phyloP scores from a whole-genome alignment of 495 filamentous ascomycete genomes.

The Coniosporium apollinis region DNA sequence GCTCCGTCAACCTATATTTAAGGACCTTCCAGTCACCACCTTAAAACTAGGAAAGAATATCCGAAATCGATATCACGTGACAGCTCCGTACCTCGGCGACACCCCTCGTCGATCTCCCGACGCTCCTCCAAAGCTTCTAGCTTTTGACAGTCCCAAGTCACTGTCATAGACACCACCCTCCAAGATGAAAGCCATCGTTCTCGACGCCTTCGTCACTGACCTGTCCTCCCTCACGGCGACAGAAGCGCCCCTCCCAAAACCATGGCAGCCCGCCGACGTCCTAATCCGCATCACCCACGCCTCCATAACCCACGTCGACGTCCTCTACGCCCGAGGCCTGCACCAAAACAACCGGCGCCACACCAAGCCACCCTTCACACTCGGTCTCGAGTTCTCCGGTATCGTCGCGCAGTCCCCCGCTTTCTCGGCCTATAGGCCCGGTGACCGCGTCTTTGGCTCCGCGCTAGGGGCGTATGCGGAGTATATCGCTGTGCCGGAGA shows the following conservation, averaged over 20 bases:
- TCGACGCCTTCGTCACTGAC: conserved; percentile 14
- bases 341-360: conserved; percentile 25
- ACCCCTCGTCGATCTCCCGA: too few relatives aligned
- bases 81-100: too few relatives aligned
- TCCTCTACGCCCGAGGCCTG: conserved; percentile 19
- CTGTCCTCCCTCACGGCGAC: conserved; percentile 11
- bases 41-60: too few relatives aligned
- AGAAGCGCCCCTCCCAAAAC: conserved; percentile 5
- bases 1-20: too few relatives aligned
- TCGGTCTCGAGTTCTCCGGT: conserved; percentile 19
- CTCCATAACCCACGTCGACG: conserved; percentile 10
- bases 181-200: conserved; percentile 20
- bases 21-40: too few relatives aligned
- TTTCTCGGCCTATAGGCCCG: conserved; percentile 7
- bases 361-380: conserved; percentile 21
- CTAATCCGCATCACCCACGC: conserved; percentile 11
- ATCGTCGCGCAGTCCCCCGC: conserved; percentile 8
- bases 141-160: too few relatives aligned
- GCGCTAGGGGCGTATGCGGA: conserved; percentile 11
- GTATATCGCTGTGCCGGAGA: conserved; percentile 5
- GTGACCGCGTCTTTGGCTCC: conserved; percentile 14
- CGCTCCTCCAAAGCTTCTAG: too few relatives aligned
- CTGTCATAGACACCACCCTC: too few relatives aligned
- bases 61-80: too few relatives aligned
- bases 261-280: conserved; percentile 1